Base-by-base conservation (phyloP, 2,329 filamentous ascomycete species). In the Fusarium fracticaudum region DNA sequence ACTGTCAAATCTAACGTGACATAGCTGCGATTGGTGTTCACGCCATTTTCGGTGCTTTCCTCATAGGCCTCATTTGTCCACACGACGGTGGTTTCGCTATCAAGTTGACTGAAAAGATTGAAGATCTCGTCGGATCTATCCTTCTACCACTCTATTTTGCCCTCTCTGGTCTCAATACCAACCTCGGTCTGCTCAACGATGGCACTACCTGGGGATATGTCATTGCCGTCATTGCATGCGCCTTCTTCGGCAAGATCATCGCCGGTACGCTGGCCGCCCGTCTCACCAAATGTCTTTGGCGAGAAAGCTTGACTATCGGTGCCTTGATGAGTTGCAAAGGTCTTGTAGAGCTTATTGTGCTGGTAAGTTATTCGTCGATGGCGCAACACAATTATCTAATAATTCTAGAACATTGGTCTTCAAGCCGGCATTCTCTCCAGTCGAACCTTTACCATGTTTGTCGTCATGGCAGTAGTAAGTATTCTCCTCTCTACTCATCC, bases 321-420 rank as follows among this genome's bases (percentile, higher is more conserved):
- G 91, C 92, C 22, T 84, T 98, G 77, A 98, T 98, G 96, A 97
- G 94, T 83, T 98, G 96, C 83, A 98, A 98, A 82, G 96, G 96
- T 78, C 87, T 98, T 15, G 95, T 98, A 1, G 95, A 98, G 81
- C 85, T 98, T 60, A 98, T 98, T 81, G 95, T 98, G n/a, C 82
- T 97, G 82, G 94, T 95, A 86, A 84, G 91, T 76, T 22, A 3
- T 2, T 3, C 20, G 1, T 5, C 12, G 4, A 35, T 10, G 5
- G 0, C 2, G 12, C 12, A 22, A 6, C 5, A 2, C 38, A 20
- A 1, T 5, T 8, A 5, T 15, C 62, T 73, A 38, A 72, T 37
- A 22, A 14, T 4, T 35, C 7, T 29, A 90, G 88, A 91, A 90
- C 75, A 89, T 98, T 76, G 94, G 95, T 50, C 87, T 95, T 6